phyloP scores from a whole-genome alignment of 2,329 filamentous ascomycete genomes.

The Fusarium zealandicum region DNA sequence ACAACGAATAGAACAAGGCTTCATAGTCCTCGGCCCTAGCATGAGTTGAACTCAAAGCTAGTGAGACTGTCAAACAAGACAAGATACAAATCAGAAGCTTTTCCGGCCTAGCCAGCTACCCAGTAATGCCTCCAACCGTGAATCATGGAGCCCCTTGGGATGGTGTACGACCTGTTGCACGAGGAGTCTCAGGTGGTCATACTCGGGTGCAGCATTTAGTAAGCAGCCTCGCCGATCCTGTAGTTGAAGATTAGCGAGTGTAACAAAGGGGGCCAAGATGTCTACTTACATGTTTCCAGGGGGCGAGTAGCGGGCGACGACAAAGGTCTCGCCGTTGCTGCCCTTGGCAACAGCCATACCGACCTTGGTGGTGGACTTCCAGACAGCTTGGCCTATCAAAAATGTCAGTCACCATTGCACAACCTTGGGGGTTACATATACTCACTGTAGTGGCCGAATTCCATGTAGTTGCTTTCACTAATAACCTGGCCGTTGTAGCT shows the following conservation, averaged over 20 bases:
- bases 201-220: constrained; percentile 23
- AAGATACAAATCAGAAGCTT: constrained; percentile 31
- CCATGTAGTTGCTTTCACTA: constrained; percentile 29
- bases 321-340: constrained; percentile 27
- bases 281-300: constrained; percentile 39
- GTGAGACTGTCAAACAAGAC: not conserved
- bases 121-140: constrained; percentile 8
- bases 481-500: constrained; percentile 34
- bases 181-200: too few relatives aligned
- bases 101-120: constrained; percentile 7
- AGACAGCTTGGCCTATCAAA: constrained; percentile 30
- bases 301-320: constrained; percentile 37
- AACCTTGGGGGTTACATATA: not conserved
- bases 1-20: not conserved
- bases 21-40: not conserved
- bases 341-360: constrained; percentile 33
- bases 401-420: not conserved
- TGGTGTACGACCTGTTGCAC: not conserved
- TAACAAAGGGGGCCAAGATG: not conserved
- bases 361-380: constrained; percentile 39
- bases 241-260: constrained; percentile 9
- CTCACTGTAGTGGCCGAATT: constrained; percentile 39
- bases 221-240: constrained; percentile 34
- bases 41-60: not conserved
- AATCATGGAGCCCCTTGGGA: not conserved